Base-by-base conservation (phyloP, 192 early-diverging fungal species). In the Entrophospora sp. region DNA sequence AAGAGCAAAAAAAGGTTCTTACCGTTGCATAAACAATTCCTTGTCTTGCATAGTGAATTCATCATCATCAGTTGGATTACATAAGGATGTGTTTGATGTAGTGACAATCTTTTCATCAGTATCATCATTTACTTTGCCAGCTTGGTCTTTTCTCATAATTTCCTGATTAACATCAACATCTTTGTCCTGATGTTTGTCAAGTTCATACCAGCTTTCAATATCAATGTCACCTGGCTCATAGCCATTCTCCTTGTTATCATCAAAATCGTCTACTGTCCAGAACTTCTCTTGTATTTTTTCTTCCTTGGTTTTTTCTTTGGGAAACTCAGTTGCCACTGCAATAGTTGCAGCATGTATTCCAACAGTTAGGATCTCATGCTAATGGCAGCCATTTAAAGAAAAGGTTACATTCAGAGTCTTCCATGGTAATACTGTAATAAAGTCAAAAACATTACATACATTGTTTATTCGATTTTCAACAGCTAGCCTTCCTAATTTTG, bases 11-110 rank as follows among this genome's bases (percentile, higher is more conserved):
- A 20, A 56, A 67, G 57, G 27, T 7, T 38, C 55, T 38, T 67
- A 67, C 65, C 65, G 55, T 67, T 67, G 34, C 22, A 16, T 52
- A 34, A 34, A 67, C 30, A 67, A 22, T 42, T 28, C 35, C 28
- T 56, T 67, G 18, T 67, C 65, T 44, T 44, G 43, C 16, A 44
- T 20, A 44, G 43, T 44, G 43, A 44, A 44, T 44, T 44, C 43
- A 0, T 44, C 43, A 20, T 44, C 43, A 6, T 44, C n/a, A 44
- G 4, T 44, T 44, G n/a, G n/a, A n/a, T n/a, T n/a, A n/a, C n/a
- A n/a, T n/a, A n/a, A n/a, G n/a, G n/a, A n/a, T n/a, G n/a, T n/a
- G n/a, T n/a, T n/a, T n/a, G n/a, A n/a, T n/a, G n/a, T n/a, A n/a
- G n/a, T n/a, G n/a, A n/a, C n/a, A n/a, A n/a, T n/a, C n/a, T n/a